Percentiles rank a stretch among this genome's conserved stretches.
Evolutionary conservation across 306 rosid genomes (phyloP).

Genomic region (Vigna trinervia): DNA sequence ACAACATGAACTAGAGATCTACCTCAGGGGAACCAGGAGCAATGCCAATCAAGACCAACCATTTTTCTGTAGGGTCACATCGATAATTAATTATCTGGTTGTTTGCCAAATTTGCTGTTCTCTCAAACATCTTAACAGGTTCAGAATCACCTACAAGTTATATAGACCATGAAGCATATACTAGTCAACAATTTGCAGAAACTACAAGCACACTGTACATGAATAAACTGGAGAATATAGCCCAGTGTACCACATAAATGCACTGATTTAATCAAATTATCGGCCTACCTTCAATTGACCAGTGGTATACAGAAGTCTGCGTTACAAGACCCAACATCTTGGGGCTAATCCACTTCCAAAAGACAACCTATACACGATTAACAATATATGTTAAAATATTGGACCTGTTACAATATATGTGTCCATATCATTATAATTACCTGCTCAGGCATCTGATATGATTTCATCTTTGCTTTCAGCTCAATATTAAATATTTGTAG

Average conservation of each 20-base stretch:
- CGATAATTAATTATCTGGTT: conserved; percentile 98
- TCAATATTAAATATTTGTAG: conserved; percentile 96
- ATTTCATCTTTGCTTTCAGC: conserved; percentile 93
- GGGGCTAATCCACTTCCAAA: conserved; percentile 98
- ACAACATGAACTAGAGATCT: conserved; percentile 44
- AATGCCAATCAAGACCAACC: conserved; percentile 99
- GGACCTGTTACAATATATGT: background rate
- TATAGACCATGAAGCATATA: conserved; percentile 39
- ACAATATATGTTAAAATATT: conserved; percentile 4
- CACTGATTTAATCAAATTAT: conserved; percentile 25
- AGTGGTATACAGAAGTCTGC: conserved; percentile 88
- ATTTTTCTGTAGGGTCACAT: conserved; percentile 94
- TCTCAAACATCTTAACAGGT: conserved; percentile 92
- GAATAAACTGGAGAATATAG: conserved; percentile 13
- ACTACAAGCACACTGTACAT: conserved; percentile 32
- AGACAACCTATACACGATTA: conserved; percentile 71
- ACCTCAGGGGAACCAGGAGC: conserved; percentile 99
- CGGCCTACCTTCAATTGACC: conserved; percentile 90
- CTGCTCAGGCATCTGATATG: conserved; percentile 99
- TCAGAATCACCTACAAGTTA: conserved; percentile 83
- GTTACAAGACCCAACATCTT: conserved; percentile 94
- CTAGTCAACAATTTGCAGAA: conserved; percentile 39
- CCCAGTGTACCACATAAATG: background rate
- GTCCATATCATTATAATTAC: conserved; percentile 44
- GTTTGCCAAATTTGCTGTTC: conserved; percentile 89